Evolutionary conservation across 2,329 filamentous ascomycete species (phyloP).

Genomic region (Sphaerulina musiva): DNA sequence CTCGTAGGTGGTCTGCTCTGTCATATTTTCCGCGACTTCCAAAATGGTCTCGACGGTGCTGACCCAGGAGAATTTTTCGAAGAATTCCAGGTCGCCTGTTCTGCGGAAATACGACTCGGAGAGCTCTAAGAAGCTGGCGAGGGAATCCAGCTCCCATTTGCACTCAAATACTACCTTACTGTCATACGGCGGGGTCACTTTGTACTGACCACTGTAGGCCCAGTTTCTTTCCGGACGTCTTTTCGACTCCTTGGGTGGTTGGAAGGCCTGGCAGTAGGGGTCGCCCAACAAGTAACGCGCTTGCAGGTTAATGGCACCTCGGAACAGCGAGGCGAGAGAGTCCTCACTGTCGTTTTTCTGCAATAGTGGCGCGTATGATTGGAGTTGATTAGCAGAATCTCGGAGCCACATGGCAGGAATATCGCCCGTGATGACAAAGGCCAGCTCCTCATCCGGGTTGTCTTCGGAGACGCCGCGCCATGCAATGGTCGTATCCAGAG

Average conservation of each 20-base stretch:
- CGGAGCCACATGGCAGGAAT: slow-evolving; percentile 50
- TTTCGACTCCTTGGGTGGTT: slow-evolving; percentile 34
- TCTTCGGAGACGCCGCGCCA: slow-evolving; percentile 66
- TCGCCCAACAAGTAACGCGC: slow-evolving; percentile 58
- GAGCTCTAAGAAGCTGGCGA: slow-evolving; percentile 44
- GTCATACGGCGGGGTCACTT: slow-evolving; percentile 38
- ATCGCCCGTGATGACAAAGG: slow-evolving; percentile 78
- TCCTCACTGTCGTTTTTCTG: slow-evolving; percentile 40
- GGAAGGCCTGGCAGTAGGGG: slow-evolving; percentile 47
- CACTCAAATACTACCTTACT: slow-evolving; percentile 44
- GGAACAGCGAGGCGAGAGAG: slow-evolving; percentile 58
- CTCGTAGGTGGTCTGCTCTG: slow-evolving; percentile 11
- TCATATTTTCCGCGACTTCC: slow-evolving; percentile 8
- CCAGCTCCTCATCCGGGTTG: slow-evolving; percentile 73
- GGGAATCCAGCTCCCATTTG: slow-evolving; percentile 47
- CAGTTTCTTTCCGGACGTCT: slow-evolving; percentile 32
- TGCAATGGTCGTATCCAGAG: slow-evolving; percentile 79
- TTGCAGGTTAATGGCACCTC: slow-evolving; percentile 64
- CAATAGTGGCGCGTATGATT: slow-evolving; percentile 55
- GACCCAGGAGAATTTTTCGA: slow-evolving; percentile 8
- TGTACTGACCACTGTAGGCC: slow-evolving; percentile 48
- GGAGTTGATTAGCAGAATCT: slow-evolving; percentile 60
- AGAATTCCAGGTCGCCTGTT: slow-evolving; percentile 28
- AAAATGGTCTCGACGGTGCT: slow-evolving; percentile 3
- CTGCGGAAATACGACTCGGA: slow-evolving; percentile 42